These are phyloP conservation scores for Neonothopanus nambi DNA, from an alignment of 1,284 basidiomycete species.

Conservation along the genomic window DNA sequence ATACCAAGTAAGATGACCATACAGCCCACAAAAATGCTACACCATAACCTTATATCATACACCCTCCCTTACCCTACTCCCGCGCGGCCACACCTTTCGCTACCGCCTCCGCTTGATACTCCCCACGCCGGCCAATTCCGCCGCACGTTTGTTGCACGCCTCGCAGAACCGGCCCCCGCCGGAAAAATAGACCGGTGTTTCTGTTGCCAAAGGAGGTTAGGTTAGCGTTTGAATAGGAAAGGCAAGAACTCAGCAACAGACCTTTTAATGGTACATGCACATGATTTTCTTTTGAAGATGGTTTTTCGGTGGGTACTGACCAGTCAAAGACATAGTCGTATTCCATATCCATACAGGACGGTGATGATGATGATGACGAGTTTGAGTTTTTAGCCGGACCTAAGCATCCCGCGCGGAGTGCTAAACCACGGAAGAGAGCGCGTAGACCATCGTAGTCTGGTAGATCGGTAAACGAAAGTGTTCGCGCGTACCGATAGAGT, in stretches of 20 bases:
- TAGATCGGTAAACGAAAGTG: conserved; percentile 86
- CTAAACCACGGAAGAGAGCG: conserved; percentile 73
- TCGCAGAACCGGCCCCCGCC: conserved; percentile 32
- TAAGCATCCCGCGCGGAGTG: conserved; percentile 41
- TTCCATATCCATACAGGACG: conserved; percentile 34
- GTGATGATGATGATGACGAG: too few relatives aligned
- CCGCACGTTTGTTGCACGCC: conserved; percentile 28
- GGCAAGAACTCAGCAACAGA: neutral
- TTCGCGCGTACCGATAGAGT: conserved; percentile 83
- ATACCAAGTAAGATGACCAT: too few relatives aligned
- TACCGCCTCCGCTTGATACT: conserved; percentile 5
- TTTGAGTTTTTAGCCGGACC: neutral
- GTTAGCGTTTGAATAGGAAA: neutral
- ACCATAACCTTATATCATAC: neutral
- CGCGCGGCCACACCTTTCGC: neutral
- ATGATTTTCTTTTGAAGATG: neutral
- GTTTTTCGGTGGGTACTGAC: conserved; percentile 31
- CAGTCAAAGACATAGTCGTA: conserved; percentile 56
- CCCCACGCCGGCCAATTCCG: conserved; percentile 8
- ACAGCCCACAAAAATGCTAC: neutral
- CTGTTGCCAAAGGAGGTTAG: too few relatives aligned
- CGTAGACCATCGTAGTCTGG: conserved; percentile 89
- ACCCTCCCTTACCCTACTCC: neutral
- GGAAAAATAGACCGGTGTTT: neutral
- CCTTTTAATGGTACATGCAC: too few relatives aligned